Base-by-base conservation (phyloP, 1,284 basidiomycete species). In the Ustilago shanxiensis region DNA sequence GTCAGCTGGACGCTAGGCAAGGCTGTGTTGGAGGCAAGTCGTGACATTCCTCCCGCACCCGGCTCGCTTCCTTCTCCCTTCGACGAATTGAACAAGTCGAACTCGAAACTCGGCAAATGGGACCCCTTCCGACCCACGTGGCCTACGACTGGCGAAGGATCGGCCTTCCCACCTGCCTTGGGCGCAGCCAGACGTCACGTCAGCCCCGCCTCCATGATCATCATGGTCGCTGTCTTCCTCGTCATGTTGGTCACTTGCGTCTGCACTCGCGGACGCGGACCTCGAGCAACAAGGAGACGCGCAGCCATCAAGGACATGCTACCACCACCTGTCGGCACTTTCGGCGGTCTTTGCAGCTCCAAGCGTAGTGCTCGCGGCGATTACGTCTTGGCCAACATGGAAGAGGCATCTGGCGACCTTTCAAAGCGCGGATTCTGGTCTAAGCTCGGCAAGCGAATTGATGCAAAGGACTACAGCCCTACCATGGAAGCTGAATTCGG, bases 1-100 rank as follows among this genome's bases (percentile, higher is more conserved):
- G 95, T 99, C 83, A 95, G 91, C 79, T 99, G 96, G 96, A 98
- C 96, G 3, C 89, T 99, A 31, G 96, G 97, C 51, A 98, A 98
- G 87, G 98, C 98, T 91, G 95, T 99, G 0, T 89, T 98, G 39
- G 96, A 98, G 87, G 96, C 96, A 11, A 94, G 93, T 87, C 93
- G 65, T 24, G 81, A 82, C 41, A 78, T 85, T 45, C 72, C 79
- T 1, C 72, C 72, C 9, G 68, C 72, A n/a, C 77, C 75, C 6
- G 72, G 76, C 18, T 66, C 69, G 57, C 63, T 78, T 11, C 71
- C 72, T 10, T 74, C 71, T 16, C 71, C 72, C 2, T 70, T 74
- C 29, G 76, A 78, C 45, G 67, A 67, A 44, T 59, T 72, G 39
- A 69, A 39, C 73, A 79, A 69, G 49, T 29, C 62, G 31, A 61